Percentiles rank a stretch among this genome's conserved stretches.
Conservation (phyloP, 139 green algal species). For the Picochlorum sp. region DNA sequence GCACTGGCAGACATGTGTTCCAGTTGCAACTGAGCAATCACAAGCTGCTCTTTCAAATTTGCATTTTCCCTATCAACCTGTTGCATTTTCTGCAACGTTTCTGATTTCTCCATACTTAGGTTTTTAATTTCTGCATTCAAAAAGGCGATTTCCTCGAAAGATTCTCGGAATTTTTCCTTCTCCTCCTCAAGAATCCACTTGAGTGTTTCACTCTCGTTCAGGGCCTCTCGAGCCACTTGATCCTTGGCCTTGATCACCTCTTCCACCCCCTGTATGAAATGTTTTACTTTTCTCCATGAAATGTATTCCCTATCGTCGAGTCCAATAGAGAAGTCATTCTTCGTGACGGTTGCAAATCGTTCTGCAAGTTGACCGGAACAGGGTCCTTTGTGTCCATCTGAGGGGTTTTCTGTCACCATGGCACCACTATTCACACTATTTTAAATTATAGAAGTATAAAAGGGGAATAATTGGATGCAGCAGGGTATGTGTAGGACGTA, state of each 20-base stretch:
- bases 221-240: not conserved
- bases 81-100: constrained; percentile 9
- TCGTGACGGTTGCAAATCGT: no score
- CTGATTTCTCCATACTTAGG: not conserved
- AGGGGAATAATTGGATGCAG: no score
- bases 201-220: not conserved
- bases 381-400: no score
- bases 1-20: not conserved
- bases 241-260: not conserved
- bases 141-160: constrained; percentile 3
- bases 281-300: not conserved
- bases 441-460: no score
- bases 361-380: no score
- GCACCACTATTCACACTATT: no score
- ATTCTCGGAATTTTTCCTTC: constrained; percentile 15
- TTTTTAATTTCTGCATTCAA: constrained; percentile 11
- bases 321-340: no score
- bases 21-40: not conserved
- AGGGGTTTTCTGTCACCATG: no score
- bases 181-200: not conserved
- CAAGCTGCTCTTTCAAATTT: not conserved
- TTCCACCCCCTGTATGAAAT: not conserved
- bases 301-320: not conserved
- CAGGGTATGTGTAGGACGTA: no score
- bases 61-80: not conserved